Evolutionary conservation across 1,284 basidiomycete species (phyloP).

Genomic region (Cryptococcus sp.): DNA sequence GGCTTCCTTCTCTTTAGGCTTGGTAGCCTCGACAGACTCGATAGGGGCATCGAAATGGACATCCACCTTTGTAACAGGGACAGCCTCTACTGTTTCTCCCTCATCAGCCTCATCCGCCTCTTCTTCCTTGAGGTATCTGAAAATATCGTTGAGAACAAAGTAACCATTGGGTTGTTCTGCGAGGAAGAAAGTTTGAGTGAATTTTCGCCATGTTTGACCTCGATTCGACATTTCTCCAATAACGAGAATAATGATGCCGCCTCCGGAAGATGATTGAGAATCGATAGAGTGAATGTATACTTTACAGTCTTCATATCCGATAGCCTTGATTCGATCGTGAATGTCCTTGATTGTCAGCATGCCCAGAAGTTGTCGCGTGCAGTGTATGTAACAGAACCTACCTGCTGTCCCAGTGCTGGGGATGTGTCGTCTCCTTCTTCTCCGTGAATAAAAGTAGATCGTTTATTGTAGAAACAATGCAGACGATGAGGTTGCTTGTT

Average conservation of each 20-base stretch:
- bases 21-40: constrained; percentile 54
- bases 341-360: constrained; percentile 69
- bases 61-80: constrained; percentile 25
- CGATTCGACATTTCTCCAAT: constrained; percentile 97
- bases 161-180: constrained; percentile 99
- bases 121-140: constrained; percentile 97
- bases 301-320: constrained; percentile 94
- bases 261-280: constrained; percentile 85
- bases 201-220: constrained; percentile 87
- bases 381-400: no score
- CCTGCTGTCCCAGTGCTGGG: constrained; percentile 82
- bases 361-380: not conserved
- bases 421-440: constrained; percentile 92
- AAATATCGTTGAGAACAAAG: constrained; percentile 99
- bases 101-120: constrained; percentile 66
- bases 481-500: constrained; percentile 95
- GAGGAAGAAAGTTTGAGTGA: constrained; percentile 99
- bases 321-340: constrained; percentile 87
- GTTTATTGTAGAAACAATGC: constrained; percentile 99
- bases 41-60: constrained; percentile 21
- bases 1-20: constrained; percentile 52
- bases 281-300: constrained; percentile 95
- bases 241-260: constrained; percentile 98
- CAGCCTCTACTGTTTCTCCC: constrained; percentile 23
- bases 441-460: constrained; percentile 92